phyloP scores from a whole-genome alignment of 495 filamentous ascomycete species.

The Lindgomyces ingoldianus region DNA sequence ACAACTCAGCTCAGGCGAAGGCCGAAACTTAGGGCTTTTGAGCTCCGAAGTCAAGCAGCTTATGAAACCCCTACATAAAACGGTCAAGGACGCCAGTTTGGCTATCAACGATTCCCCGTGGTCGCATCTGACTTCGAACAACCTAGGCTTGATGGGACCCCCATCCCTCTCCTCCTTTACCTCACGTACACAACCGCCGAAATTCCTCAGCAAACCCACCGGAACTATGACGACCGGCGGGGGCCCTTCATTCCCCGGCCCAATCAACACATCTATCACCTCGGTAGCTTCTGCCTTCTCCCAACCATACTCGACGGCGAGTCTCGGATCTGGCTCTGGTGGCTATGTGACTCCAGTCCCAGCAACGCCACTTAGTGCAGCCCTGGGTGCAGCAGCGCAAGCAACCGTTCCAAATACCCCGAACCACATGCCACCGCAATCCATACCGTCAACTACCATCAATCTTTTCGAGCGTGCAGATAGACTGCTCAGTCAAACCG shows the following conservation, averaged over 20 bases:
- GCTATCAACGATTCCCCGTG: conserved; percentile 78
- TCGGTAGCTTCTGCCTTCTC: conserved; percentile 17
- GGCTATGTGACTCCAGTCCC: conserved; percentile 53
- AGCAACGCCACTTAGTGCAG: conserved; percentile 76
- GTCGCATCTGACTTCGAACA: conserved; percentile 52
- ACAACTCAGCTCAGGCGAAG: conserved; percentile 52
- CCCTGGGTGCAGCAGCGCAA: conserved; percentile 82
- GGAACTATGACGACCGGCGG: not conserved
- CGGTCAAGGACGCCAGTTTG: conserved; percentile 71
- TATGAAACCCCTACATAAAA: conserved; percentile 73
- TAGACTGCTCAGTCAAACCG: conserved; percentile 22
- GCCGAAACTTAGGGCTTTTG: conserved; percentile 68
- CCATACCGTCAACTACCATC: not conserved
- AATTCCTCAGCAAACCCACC: conserved; percentile 16
- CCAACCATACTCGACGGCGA: conserved; percentile 35
- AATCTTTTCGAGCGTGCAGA: conserved; percentile 47
- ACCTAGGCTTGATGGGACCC: conserved; percentile 11
- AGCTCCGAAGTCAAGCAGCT: conserved; percentile 66
- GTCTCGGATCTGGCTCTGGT: conserved; percentile 38
- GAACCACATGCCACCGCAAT: conserved; percentile 34
- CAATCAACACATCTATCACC: conserved; percentile 38
- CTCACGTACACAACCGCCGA: conserved; percentile 24
- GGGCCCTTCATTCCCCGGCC: conserved; percentile 15
- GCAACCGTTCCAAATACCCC: conserved; percentile 84
- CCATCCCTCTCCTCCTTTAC: conserved; percentile 21